Conservation (phyloP, 2,329 filamentous ascomycete species). For the Didymella exigua region DNA sequence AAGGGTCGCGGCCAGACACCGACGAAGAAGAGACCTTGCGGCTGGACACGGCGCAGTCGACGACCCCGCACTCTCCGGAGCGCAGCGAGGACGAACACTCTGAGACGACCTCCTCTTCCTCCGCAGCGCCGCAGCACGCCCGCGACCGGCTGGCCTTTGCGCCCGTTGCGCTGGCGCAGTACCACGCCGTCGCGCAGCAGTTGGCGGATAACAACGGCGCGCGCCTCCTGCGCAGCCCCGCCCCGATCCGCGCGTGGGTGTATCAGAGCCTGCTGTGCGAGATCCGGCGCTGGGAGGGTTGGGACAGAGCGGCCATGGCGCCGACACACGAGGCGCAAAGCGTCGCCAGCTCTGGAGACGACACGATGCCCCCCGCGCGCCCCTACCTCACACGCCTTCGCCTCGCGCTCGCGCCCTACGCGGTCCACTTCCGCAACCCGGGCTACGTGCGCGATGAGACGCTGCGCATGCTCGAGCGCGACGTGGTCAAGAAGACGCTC, state of each 20-base stretch:
- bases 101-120: not conserved
- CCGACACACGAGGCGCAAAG: conserved; percentile 19
- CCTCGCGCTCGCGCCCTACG: conserved; percentile 55
- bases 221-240: conserved; percentile 34
- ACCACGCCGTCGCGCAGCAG: conserved; percentile 28
- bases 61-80: too few relatives aligned
- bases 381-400: conserved; percentile 53
- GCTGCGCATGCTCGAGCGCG: conserved; percentile 61
- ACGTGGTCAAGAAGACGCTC: conserved; percentile 64
- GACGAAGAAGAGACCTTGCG: not conserved
- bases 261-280: conserved; percentile 33
- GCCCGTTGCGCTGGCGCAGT: conserved; percentile 32
- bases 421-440: conserved; percentile 64
- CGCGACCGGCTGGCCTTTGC: conserved; percentile 24
- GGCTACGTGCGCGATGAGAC: conserved; percentile 65
- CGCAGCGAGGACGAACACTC: not conserved
- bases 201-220: conserved; percentile 34
- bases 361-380: conserved; percentile 22
- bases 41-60: not conserved
- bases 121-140: too few relatives aligned
- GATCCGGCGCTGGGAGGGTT: conserved; percentile 29
- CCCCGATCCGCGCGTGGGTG: conserved; percentile 35
- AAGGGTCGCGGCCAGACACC: not conserved
- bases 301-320: not conserved
- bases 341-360: conserved; percentile 22